Evolutionary conservation across 257 asterid genomes (phyloP).

Genomic region (Henckelia pumila): DNA sequence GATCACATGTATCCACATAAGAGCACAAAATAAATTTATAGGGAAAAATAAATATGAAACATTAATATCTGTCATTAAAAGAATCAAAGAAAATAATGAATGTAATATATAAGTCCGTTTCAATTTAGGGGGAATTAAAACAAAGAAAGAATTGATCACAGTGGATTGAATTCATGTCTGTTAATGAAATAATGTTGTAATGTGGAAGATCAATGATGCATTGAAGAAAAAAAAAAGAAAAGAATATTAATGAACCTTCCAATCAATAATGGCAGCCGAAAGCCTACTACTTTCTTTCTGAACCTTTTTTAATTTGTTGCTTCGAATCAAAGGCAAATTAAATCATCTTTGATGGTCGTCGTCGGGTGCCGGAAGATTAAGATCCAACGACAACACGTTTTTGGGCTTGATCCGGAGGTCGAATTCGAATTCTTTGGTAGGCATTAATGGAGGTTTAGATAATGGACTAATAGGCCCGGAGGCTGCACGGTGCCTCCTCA

Average conservation of each 20-base stretch:
- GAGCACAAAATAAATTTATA: no score
- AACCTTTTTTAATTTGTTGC: conserved; percentile 29
- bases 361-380: conserved; percentile 61
- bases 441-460: conserved; percentile 18
- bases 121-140: no score
- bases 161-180: background rate
- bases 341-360: conserved; percentile 31
- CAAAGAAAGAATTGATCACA: background rate
- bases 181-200: background rate
- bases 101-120: background rate
- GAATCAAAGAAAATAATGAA: no score
- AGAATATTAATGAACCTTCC: conserved; percentile 26
- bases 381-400: conserved; percentile 59
- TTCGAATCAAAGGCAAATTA: conserved; percentile 23
- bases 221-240: background rate
- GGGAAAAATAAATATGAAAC: no score
- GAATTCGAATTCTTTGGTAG: conserved; percentile 28
- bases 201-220: conserved; percentile 9
- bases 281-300: conserved; percentile 25
- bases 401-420: conserved; percentile 23
- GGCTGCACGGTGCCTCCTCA: conserved; percentile 61
- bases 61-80: background rate
- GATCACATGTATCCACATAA: no score
- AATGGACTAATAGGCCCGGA: conserved; percentile 25
- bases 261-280: conserved; percentile 38